phyloP scores from a whole-genome alignment of 192 early-diverging fungal species.

The Podila epicladia region DNA sequence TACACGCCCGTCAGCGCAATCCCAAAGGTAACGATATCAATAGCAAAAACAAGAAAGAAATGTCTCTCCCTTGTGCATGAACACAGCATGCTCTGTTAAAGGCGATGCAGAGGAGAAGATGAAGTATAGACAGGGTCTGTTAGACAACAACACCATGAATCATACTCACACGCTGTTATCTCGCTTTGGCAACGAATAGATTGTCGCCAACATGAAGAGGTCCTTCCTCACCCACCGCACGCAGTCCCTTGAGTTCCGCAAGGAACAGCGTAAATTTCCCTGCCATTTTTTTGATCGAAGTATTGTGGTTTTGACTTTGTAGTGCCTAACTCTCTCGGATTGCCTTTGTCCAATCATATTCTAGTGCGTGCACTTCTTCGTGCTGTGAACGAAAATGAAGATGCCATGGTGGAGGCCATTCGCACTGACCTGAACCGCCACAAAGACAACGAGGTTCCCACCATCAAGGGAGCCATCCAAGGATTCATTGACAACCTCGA shows the following conservation, averaged over 20 bases:
- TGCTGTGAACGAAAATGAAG: conserved; percentile 59
- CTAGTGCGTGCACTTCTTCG: conserved; percentile 28
- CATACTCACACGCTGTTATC: background rate
- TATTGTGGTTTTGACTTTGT: too few relatives aligned
- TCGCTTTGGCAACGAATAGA: conserved; percentile 7
- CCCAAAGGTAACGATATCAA: conserved; percentile 25
- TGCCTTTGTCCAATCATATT: background rate
- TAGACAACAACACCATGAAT: too few relatives aligned
- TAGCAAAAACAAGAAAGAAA: background rate
- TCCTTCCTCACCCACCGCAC: conserved; percentile 43
- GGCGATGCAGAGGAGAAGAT: too few relatives aligned
- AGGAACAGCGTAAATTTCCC: conserved; percentile 58
- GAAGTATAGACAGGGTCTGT: too few relatives aligned
- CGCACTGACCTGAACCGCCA: conserved; percentile 66
- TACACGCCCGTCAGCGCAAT: conserved; percentile 30
- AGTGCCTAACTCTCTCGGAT: background rate
- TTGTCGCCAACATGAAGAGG: conserved; percentile 20
- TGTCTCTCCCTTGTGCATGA: too few relatives aligned
- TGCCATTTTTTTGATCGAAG: too few relatives aligned
- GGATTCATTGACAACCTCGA: conserved; percentile 28
- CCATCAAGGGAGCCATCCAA: conserved; percentile 1
- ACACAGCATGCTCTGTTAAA: too few relatives aligned
- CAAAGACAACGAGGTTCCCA: conserved; percentile 22
- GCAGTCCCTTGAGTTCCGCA: conserved; percentile 58
- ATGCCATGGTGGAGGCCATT: conserved; percentile 57